These are phyloP conservation scores for Phytophthora palmivora DNA, from an alignment of 352 stramenopile genomes.

Conservation along the genomic window DNA sequence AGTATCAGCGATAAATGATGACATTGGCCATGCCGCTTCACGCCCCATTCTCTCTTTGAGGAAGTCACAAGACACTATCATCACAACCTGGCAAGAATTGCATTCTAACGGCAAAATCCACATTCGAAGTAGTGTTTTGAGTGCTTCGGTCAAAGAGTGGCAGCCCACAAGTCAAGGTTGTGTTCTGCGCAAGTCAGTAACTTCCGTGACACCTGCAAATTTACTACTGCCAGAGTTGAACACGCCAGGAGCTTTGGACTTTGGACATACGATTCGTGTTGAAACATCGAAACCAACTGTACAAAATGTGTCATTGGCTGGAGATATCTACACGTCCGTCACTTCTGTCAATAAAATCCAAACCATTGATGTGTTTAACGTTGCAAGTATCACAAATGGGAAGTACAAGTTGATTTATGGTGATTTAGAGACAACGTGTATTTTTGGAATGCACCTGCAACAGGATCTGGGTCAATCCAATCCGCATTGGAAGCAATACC, in stretches of 20 bases:
- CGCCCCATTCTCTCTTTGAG: constrained; percentile 34
- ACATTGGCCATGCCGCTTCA: constrained; percentile 31
- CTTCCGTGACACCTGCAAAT: constrained; percentile 40
- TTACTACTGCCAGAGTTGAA: constrained; percentile 60
- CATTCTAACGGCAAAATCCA: constrained; percentile 45
- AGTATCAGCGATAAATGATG: constrained; percentile 55
- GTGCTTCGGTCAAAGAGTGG: constrained; percentile 37
- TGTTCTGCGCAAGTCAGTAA: constrained; percentile 49
- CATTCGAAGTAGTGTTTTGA: constrained; percentile 39
- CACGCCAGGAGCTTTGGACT: constrained; percentile 59
- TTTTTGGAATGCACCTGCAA: constrained; percentile 61
- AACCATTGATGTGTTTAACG: constrained; percentile 69
- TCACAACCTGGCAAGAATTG: constrained; percentile 56
- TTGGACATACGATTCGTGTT: constrained; percentile 52
- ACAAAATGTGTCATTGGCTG: constrained; percentile 40
- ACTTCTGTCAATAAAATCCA: constrained; percentile 48
- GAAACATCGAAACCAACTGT: constrained; percentile 59
- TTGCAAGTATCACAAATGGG: constrained; percentile 50
- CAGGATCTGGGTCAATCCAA: constrained; percentile 42
- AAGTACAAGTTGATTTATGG: constrained; percentile 67
- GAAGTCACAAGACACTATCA: constrained; percentile 22
- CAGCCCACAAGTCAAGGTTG: constrained; percentile 60
- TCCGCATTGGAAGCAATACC: constrained; percentile 50
- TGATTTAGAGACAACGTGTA: constrained; percentile 46
- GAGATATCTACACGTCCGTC: constrained; percentile 44